Evolutionary conservation across 148 eudicot species (phyloP).

Genomic region (Rhododendron henanense): DNA sequence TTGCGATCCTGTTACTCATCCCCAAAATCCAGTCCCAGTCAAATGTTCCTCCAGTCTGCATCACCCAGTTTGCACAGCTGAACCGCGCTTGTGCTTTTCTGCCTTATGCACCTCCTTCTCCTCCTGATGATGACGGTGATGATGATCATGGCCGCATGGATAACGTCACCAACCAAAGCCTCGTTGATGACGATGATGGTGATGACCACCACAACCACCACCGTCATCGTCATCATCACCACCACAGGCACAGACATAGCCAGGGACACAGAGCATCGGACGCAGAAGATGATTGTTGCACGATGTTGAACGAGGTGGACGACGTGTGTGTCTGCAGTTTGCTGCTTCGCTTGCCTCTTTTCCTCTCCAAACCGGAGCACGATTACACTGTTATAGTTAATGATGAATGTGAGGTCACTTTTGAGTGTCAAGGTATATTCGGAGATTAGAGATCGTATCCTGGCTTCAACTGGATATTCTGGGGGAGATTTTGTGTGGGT

Average conservation of each 20-base stretch:
- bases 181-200: neutral
- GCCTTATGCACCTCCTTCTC: slow-evolving; percentile 7
- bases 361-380: slow-evolving; percentile 60
- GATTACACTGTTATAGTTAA: slow-evolving; percentile 43
- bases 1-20: slow-evolving; percentile 16
- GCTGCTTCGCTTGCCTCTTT: slow-evolving; percentile 50
- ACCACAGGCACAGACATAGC: slow-evolving; percentile 14
- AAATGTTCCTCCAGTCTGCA: slow-evolving; percentile 41
- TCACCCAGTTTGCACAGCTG: slow-evolving; percentile 57
- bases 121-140: neutral
- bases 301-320: slow-evolving; percentile 60
- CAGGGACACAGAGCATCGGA: slow-evolving; percentile 24
- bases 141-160: neutral
- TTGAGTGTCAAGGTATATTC: slow-evolving; percentile 44
- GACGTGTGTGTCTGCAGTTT: slow-evolving; percentile 61
- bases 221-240: neutral
- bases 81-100: slow-evolving; percentile 60
- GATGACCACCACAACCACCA: neutral
- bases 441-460: slow-evolving; percentile 14
- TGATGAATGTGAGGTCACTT: slow-evolving; percentile 44
- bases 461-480: neutral
- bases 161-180: neutral
- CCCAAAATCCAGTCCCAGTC: slow-evolving; percentile 16
- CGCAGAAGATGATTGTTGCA: slow-evolving; percentile 54
- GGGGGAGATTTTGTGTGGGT: neutral